phyloP scores from a whole-genome alignment of 257 asterid genomes.

The Gentiana straminea region DNA sequence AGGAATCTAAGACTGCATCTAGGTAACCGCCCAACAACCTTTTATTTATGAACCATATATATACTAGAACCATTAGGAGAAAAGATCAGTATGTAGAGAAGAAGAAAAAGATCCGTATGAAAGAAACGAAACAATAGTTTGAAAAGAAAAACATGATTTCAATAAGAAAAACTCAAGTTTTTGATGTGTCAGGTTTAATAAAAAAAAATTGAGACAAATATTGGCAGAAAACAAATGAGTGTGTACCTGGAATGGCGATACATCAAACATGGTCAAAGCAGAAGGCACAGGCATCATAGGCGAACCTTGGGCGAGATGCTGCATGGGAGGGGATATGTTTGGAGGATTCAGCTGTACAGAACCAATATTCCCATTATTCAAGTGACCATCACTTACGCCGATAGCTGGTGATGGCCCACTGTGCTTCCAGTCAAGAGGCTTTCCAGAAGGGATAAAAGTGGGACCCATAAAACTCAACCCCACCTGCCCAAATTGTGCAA shows the following conservation, averaged over 20 bases:
- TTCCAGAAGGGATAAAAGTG: constrained; percentile 83
- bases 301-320: constrained; percentile 87
- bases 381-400: constrained; percentile 52
- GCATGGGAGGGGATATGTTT: constrained; percentile 46
- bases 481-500: constrained; percentile 92
- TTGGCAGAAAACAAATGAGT: not conserved
- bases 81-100: not conserved
- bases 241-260: constrained; percentile 80
- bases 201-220: not conserved
- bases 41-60: too few species aligned
- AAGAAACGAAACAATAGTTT: not conserved
- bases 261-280: constrained; percentile 80
- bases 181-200: not conserved
- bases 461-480: constrained; percentile 98
- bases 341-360: constrained; percentile 48
- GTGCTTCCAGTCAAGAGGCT: constrained; percentile 90
- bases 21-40: too few species aligned
- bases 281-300: constrained; percentile 77
- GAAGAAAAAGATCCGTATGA: too few species aligned
- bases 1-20: too few species aligned
- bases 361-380: constrained; percentile 38
- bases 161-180: not conserved
- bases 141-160: not conserved
- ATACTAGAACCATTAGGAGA: not conserved
- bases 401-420: constrained; percentile 37